Evolutionary conservation across 2,329 filamentous ascomycete species (phyloP), one percentile per base, ranked within the genome.

Genomic region (Cercospora zeina): DNA sequence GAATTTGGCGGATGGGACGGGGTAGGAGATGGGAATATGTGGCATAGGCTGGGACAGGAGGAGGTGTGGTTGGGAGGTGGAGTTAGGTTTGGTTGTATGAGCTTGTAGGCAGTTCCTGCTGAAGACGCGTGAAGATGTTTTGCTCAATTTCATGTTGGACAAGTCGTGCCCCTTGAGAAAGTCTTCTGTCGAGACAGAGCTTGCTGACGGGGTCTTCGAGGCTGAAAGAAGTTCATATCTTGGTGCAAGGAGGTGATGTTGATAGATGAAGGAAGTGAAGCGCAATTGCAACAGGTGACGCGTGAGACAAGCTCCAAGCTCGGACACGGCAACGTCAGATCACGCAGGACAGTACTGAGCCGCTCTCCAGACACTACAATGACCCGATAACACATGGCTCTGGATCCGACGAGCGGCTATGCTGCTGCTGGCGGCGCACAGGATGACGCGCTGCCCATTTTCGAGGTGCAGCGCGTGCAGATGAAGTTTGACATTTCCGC

Each of bases 401-500:
- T 34, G 49, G 47, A 59, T 19, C 11, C 42, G 45, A 49, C 68
- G 7, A 61, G 63, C 66, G 70, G 69, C 62, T 73, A 72, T 63
- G 70, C 68, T 33, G 67, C 70, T 24, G 71, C 60, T 14, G 61
- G 66, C 37, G 71, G 65, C 54, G 39, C 60, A 13, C 62, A 67
- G 37, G 70, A 72, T 53, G 84, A 87, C 70, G 82, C 78, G 60
- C 81, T 93, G 62, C 93, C 93, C 69, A 96, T 99, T 78, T 99
- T 99, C 81, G 90, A 95, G 74, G 87, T 97, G 74, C 90, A 96
- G 78, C 87, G 86, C 66, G 95, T 97, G 39, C 89, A 96, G 80
- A 87, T 97, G 66, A 90, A 95, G 76, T 99, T 99, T 82, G 89
- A 91, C 63, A 89, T 97, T 71, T 91, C 93, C 1, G 92, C 93